These are phyloP conservation scores for Penicillium manginii DNA, from an alignment of 495 filamentous ascomycete genomes.

Conservation along the genomic window DNA sequence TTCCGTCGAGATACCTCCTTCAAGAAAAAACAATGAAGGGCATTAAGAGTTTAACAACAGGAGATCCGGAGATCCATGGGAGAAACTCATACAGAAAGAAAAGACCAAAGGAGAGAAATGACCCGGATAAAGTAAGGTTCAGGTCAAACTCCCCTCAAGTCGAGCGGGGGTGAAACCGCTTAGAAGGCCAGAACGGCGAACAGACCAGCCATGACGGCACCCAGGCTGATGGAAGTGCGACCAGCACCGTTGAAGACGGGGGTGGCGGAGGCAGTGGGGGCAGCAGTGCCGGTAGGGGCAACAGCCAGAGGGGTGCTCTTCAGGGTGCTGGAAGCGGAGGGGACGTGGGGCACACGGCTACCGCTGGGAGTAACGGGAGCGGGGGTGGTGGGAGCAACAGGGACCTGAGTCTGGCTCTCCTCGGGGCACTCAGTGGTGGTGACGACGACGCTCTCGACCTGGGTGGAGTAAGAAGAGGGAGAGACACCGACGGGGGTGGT, in stretches of 20 bases:
- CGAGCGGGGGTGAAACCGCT: constrained; percentile 7
- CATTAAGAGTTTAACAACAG: not conserved
- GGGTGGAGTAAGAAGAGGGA: constrained; percentile 1
- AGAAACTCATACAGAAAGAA: constrained; percentile 17
- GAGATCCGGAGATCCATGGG: constrained; percentile 18
- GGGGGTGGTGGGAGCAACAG: constrained; percentile 15
- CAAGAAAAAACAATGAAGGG: not conserved
- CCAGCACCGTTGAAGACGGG: constrained; percentile 52
- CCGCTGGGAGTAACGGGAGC: constrained; percentile 13
- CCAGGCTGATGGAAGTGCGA: constrained; percentile 49
- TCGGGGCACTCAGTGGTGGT: constrained; percentile 27
- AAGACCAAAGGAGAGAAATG: constrained; percentile 10
- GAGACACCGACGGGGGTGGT: constrained; percentile 2
- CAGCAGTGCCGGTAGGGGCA: constrained; percentile 28
- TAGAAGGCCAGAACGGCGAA: constrained; percentile 49
- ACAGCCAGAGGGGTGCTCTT: constrained; percentile 20
- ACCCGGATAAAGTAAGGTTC: not conserved
- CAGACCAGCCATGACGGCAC: constrained; percentile 48
- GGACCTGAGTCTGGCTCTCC: not conserved
- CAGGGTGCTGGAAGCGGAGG: constrained; percentile 30
- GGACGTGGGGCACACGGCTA: constrained; percentile 17
- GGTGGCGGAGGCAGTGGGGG: constrained; percentile 33
- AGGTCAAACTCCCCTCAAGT: no score
- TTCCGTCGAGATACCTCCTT: constrained; percentile 6
- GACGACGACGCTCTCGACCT: constrained; percentile 1